phyloP scores from a whole-genome alignment of 805 yeast genomes.

The Lipomyces yamadae region DNA sequence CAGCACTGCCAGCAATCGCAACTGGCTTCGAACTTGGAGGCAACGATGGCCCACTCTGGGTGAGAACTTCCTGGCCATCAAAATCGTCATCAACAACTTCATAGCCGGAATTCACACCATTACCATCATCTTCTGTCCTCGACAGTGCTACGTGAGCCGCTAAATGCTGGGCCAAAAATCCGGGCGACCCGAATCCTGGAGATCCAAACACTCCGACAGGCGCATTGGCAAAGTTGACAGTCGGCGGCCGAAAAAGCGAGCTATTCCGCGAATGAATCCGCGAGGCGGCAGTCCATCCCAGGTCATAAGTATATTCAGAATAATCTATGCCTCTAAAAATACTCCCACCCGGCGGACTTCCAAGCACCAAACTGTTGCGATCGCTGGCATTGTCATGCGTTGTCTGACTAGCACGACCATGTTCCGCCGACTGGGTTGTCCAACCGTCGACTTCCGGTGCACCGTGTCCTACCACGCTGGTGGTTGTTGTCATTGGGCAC shows the following conservation, averaged over 20 bases:
- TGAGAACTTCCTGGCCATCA: background rate
- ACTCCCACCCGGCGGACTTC: slow-evolving; percentile 19
- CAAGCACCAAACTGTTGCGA: slow-evolving; percentile 18
- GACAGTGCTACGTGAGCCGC: slow-evolving; percentile 16
- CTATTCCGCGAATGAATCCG: slow-evolving; percentile 36
- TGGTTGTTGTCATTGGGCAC: slow-evolving; percentile 22
- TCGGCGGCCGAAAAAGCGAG: slow-evolving; percentile 17
- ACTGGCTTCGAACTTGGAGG: slow-evolving; percentile 1
- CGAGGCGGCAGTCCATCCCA: slow-evolving; percentile 38
- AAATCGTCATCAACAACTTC: slow-evolving; percentile 4
- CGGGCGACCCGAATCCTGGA: slow-evolving; percentile 33
- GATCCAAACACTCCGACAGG: slow-evolving; percentile 13
- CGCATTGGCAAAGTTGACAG: background rate
- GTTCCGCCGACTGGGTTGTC: background rate
- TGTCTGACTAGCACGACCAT: background rate
- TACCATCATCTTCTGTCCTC: background rate
- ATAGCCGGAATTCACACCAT: background rate
- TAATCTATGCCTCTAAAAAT: slow-evolving; percentile 28
- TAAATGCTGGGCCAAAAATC: slow-evolving; percentile 23
- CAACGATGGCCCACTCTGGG: background rate
- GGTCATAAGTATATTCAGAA: slow-evolving; percentile 36
- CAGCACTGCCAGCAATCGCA: background rate
- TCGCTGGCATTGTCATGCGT: slow-evolving; percentile 9
- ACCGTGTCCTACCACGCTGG: background rate
- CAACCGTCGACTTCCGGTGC: slow-evolving; percentile 3